Percentiles rank a stretch among this genome's conserved stretches.
Evolutionary conservation across 2,329 filamentous ascomycete genomes (phyloP).

Genomic region (Calonectria naviculata): DNA sequence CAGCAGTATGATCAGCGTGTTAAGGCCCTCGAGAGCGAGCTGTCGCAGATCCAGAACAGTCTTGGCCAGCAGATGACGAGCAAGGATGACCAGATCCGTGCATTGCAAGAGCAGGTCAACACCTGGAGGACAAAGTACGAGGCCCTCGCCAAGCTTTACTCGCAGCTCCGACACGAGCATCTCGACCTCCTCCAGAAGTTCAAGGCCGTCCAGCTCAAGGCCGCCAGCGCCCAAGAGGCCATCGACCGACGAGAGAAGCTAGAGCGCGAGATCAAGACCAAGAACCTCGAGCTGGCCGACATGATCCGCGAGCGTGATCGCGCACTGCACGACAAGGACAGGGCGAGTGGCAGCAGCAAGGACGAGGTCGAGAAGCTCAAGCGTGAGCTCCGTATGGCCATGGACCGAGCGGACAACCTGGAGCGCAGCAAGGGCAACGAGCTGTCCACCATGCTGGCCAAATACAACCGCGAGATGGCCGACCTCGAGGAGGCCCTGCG

Average conservation of each 20-base stretch:
- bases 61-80: constrained; percentile 87
- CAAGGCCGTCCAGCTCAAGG: constrained; percentile 95
- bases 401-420: constrained; percentile 90
- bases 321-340: constrained; percentile 92
- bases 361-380: constrained; percentile 96
- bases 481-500: constrained; percentile 93
- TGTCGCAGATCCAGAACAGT: constrained; percentile 84
- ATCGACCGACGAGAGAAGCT: constrained; percentile 95
- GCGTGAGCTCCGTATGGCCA: constrained; percentile 90
- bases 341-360: constrained; percentile 84
- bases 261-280: constrained; percentile 97
- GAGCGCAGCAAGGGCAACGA: constrained; percentile 96
- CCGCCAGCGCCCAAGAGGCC: constrained; percentile 95
- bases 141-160: constrained; percentile 95
- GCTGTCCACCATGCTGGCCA: constrained; percentile 91
- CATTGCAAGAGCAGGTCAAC: constrained; percentile 96
- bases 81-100: constrained; percentile 93
- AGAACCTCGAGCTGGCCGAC: constrained; percentile 97
- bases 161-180: constrained; percentile 94
- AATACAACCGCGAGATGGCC: constrained; percentile 97
- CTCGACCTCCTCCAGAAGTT: constrained; percentile 95
- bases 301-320: constrained; percentile 98
- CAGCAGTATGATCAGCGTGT: constrained; percentile 97
- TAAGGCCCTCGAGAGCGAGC: constrained; percentile 90
- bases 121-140: constrained; percentile 99